A percentile compares a stretch with the other conserved stretches of the same genome.
Evolutionary conservation across 1,284 basidiomycete species (phyloP).

Genomic region (Ganoderma leucocontextum): DNA sequence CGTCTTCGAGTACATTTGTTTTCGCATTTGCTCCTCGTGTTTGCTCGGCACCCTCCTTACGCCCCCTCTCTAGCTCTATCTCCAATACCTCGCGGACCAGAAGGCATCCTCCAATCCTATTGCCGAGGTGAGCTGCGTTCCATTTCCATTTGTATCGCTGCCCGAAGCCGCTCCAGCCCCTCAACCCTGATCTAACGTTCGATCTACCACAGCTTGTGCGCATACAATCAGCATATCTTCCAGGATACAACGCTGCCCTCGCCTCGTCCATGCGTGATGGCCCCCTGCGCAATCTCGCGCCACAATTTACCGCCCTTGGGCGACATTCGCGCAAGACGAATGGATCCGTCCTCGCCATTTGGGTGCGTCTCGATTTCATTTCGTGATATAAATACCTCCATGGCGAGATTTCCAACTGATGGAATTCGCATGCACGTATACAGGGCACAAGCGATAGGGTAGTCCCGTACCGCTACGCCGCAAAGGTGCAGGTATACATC

Average conservation of each 20-base stretch:
- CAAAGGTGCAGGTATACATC: slow-evolving; percentile 59
- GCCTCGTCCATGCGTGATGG: slow-evolving; percentile 80
- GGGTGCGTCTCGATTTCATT: slow-evolving; percentile 52
- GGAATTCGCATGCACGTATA: neutral
- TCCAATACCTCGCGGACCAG: slow-evolving; percentile 54
- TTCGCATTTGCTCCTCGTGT: neutral
- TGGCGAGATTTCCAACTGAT: neutral
- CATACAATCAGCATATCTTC: slow-evolving; percentile 75
- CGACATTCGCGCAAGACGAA: slow-evolving; percentile 46
- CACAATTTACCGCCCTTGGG: slow-evolving; percentile 59
- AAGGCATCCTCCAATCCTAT: slow-evolving; percentile 45
- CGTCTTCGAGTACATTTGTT: neutral
- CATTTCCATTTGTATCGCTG: neutral
- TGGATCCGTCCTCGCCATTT: slow-evolving; percentile 66
- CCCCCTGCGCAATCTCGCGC: slow-evolving; percentile 65
- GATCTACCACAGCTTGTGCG: slow-evolving; percentile 60
- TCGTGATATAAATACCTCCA: too few species aligned
- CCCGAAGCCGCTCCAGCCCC: neutral
- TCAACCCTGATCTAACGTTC: too few species aligned
- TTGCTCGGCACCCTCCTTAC: slow-evolving; percentile 37
- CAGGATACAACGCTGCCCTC: slow-evolving; percentile 75
- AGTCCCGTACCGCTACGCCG: slow-evolving; percentile 68
- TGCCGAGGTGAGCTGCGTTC: slow-evolving; percentile 43
- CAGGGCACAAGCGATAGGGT: slow-evolving; percentile 75
- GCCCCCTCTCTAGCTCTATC: slow-evolving; percentile 45